These are phyloP conservation scores for Daldinia caldariorum DNA, from an alignment of 495 filamentous ascomycete species.

Conservation along the genomic window DNA sequence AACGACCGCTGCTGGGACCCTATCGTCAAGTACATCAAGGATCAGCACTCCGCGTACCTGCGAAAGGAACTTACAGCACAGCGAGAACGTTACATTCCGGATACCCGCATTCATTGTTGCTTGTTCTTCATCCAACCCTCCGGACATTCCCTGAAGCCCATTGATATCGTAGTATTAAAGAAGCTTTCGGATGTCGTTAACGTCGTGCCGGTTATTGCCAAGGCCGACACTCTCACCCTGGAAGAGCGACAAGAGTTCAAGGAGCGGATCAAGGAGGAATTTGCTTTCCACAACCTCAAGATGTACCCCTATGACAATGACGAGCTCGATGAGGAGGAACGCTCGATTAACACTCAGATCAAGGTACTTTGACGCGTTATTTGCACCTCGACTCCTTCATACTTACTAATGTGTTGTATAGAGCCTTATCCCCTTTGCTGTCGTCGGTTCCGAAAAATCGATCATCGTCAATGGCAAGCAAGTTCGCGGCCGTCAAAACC, in stretches of 20 bases:
- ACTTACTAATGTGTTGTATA: slow-evolving; percentile 57
- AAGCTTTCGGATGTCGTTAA: slow-evolving; percentile 99
- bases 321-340: slow-evolving; percentile 97
- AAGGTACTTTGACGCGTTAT: slow-evolving; percentile 70
- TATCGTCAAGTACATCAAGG: slow-evolving; percentile 99
- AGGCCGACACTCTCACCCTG: slow-evolving; percentile 94
- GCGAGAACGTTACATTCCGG: slow-evolving; percentile 98
- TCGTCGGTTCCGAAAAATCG: slow-evolving; percentile 96
- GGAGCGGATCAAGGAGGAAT: slow-evolving; percentile 99
- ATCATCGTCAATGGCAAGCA: slow-evolving; percentile 98
- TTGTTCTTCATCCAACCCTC: slow-evolving; percentile 99
- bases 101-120: slow-evolving; percentile 99
- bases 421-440: slow-evolving; percentile 96
- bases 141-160: slow-evolving; percentile 96
- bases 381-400: neutral
- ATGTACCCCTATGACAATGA: slow-evolving; percentile 99
- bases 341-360: slow-evolving; percentile 90
- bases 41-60: slow-evolving; percentile 99
- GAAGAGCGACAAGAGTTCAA: slow-evolving; percentile 97
- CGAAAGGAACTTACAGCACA: slow-evolving; percentile 99
- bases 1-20: slow-evolving; percentile 99
- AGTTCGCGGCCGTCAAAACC: slow-evolving; percentile 96
- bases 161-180: slow-evolving; percentile 99
- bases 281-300: slow-evolving; percentile 98
- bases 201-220: slow-evolving; percentile 98